Evolutionary conservation across 305 asterid genomes (phyloP).

Genomic region (Striga hermonthica): DNA sequence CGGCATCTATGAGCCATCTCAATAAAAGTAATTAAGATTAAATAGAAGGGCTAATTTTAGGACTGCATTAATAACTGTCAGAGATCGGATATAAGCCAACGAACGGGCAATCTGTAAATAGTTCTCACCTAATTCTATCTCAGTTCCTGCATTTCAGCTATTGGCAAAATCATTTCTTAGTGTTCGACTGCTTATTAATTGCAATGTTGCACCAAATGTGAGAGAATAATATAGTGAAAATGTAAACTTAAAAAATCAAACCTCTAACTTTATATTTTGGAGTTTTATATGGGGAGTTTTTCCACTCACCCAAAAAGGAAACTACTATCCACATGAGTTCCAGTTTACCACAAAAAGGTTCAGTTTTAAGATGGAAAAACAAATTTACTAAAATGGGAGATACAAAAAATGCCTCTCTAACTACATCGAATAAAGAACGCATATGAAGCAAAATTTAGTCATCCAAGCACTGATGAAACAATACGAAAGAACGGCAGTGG

Average conservation of each 20-base stretch:
- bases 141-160: neutral
- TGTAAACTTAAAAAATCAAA: neutral
- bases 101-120: neutral
- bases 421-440: conserved; percentile 4
- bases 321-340: neutral
- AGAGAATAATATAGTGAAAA: neutral
- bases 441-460: conserved; percentile 16
- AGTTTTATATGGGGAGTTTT: neutral
- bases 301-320: neutral
- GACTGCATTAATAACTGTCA: neutral
- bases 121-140: neutral
- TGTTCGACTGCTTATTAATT: neutral
- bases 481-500: conserved; percentile 9
- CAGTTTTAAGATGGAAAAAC: neutral
- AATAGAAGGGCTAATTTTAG: conserved; percentile 12
- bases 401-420: neutral
- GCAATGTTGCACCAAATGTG: neutral
- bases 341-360: neutral
- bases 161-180: neutral
- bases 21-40: conserved; percentile 28
- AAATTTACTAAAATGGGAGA: neutral
- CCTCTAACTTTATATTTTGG: neutral
- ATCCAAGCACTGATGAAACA: conserved; percentile 3
- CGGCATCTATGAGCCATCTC: conserved; percentile 51
- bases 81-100: neutral